Evolutionary conservation across 768 basidiomycete genomes (phyloP).

Genomic region (Fomitopsis serialis): DNA sequence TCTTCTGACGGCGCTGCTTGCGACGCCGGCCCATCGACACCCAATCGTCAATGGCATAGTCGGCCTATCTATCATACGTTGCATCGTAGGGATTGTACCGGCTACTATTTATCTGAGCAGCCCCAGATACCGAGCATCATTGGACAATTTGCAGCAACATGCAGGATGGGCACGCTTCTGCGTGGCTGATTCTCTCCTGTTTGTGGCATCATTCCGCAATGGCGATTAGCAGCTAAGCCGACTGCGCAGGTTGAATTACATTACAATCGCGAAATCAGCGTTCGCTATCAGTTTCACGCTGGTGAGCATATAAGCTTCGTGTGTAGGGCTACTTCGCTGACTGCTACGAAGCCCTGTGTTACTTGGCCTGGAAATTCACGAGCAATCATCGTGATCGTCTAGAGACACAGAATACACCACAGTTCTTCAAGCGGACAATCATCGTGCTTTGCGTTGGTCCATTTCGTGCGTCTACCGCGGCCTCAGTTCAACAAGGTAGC

Average conservation of each 20-base stretch:
- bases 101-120: conserved; percentile 5
- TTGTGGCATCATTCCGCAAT: background rate
- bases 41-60: conserved; percentile 16
- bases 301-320: conserved; percentile 1
- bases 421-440: conserved; percentile 11
- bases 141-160: too few relatives aligned
- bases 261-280: conserved; percentile 16
- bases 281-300: conserved; percentile 20
- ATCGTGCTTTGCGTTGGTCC: conserved; percentile 10
- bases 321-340: background rate
- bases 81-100: conserved; percentile 10
- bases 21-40: conserved; percentile 18
- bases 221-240: too few relatives aligned
- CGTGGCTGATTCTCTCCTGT: conserved; percentile 14
- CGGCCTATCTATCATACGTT: conserved; percentile 13
- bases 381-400: background rate
- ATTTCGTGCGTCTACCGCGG: conserved; percentile 8
- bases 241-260: conserved; percentile 14
- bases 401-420: conserved; percentile 5
- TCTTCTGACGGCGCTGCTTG: conserved; percentile 8
- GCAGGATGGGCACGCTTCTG: conserved; percentile 4
- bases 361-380: conserved; percentile 9
- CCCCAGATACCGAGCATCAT: background rate
- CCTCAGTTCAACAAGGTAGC: background rate
- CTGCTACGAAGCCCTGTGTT: conserved; percentile 11